Base-by-base conservation (phyloP, 306 rosid species). In the Trifolium pratense region DNA sequence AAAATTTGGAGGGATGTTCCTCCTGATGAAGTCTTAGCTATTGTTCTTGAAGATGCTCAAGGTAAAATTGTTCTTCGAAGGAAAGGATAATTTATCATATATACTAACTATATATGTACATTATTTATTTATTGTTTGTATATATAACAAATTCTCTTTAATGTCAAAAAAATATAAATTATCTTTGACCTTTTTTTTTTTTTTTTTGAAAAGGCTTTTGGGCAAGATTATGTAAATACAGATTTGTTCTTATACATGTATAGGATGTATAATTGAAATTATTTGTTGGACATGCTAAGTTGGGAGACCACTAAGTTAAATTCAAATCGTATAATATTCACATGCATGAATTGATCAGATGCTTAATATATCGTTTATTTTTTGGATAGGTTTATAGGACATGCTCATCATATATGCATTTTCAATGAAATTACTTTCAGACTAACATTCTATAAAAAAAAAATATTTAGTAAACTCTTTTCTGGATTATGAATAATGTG, bases 11-110 rank as follows among this genome's bases (percentile, higher is more conserved):
- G 67, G 60, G 12, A 57, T 0, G 6, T 48, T 74, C 90, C 97
- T 46, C 96, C 97, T 5, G 49, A 75, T 21, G 84, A 87, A 70
- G 80, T 85, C 14, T 65, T 85, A 59, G 20, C 65, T 10, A 84
- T 83, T 78, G 67, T 88, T 25, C 75, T 59, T 74, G 85, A 87
- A 29, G 97, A 93, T 80, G 96, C 91, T 21, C 82, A 85, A 70
- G 98, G 98, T 4, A 90, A 75, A 89, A 77, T 80, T 76, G 71
- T 82, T 73, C 83, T 83, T 26, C 81, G 97, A 49, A 80, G 63
- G 48, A 84, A 80, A 83, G 79, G 74, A 51, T 55, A 11, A 36
- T n/a, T 65, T 49, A n/a, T 62, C 20, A 4, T 34, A 17, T 18
- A 40, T 20, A 10, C 26, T 49, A 29, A 15, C 25, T 52, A 18